Base-by-base conservation (phyloP, 371 early-diverging fungal genomes). In the Apophysomyces sp. region DNA sequence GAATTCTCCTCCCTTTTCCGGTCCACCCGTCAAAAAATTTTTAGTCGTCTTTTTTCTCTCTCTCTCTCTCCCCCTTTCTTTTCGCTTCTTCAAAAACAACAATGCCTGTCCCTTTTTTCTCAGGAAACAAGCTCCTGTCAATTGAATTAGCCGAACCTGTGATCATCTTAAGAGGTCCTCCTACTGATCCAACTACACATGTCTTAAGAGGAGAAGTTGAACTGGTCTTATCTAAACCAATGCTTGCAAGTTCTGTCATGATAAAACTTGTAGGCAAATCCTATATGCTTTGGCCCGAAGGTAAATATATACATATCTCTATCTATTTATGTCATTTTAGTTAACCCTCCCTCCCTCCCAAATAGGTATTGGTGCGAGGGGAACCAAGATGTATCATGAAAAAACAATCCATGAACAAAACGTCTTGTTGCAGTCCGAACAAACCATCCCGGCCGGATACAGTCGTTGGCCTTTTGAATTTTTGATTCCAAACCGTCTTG, bases 101-200 rank as follows among this genome's bases (percentile, higher is more conserved):
- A n/a, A 76, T 76, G 76, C 72, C 77, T 39, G 72, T 73, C 21
- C 74, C 81, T 0, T 76, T 80, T 41, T 70, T 80, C 24, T 65
- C 76, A 29, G 77, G 73, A 57, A 65, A 66, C 52, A 70, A 67
- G 26, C 76, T 77, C 49, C 59, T 81, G 4, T 67, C 73, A 8
- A 78, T 81, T 61, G 79, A 78, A 51, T 69, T 81, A n/a, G 72
- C 75, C 2, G 79, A 78, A 58, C 77, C 82, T 0, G 72, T 81
- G 2, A 67, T 81, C 1, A 71, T 74, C 32, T 60, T 81, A n/a
- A 60, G 78, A 36, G 75, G 81, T 1, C 40, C 55, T 9, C 49
- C 76, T 0, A 56, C 57, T n/a, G 76, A 77, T 37, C 66, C 57
- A 27, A 65, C 70, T 0, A 76, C 75, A 2, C 71, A 73, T 18